A percentile compares a stretch with the other conserved stretches of the same genome.
Evolutionary conservation across 495 filamentous ascomycete genomes (phyloP).

Genomic region (Tuber melanosporum): DNA sequence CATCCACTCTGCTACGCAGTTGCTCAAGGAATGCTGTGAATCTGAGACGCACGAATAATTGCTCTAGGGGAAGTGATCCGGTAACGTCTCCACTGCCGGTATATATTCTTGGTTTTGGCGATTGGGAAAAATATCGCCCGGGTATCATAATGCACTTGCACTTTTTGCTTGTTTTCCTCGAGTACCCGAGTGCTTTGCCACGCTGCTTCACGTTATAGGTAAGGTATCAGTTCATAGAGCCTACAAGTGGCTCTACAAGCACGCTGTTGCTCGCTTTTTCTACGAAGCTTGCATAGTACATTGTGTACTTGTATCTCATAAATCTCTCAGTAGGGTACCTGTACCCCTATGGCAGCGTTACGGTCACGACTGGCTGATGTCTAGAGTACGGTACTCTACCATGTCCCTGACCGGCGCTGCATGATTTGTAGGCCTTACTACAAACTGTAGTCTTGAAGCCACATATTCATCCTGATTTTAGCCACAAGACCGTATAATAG

Average conservation of each 20-base stretch:
- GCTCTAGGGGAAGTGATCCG: background rate
- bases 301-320: background rate
- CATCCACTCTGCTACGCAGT: background rate
- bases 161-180: background rate
- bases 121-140: background rate
- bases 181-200: background rate
- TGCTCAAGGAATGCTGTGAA: background rate
- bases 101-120: background rate
- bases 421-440: background rate
- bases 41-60: background rate
- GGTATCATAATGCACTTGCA: conserved; percentile 3
- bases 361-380: background rate
- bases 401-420: background rate
- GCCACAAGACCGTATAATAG: background rate
- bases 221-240: background rate
- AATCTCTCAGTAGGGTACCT: background rate
- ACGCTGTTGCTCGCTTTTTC: background rate
- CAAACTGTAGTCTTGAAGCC: background rate
- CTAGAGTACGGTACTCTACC: background rate
- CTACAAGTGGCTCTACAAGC: background rate
- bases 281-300: background rate
- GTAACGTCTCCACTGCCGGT: background rate
- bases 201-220: background rate
- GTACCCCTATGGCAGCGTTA: background rate
- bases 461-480: background rate